Conservation (phyloP, 768 basidiomycete species). For the Rhizopogon sp. region DNA sequence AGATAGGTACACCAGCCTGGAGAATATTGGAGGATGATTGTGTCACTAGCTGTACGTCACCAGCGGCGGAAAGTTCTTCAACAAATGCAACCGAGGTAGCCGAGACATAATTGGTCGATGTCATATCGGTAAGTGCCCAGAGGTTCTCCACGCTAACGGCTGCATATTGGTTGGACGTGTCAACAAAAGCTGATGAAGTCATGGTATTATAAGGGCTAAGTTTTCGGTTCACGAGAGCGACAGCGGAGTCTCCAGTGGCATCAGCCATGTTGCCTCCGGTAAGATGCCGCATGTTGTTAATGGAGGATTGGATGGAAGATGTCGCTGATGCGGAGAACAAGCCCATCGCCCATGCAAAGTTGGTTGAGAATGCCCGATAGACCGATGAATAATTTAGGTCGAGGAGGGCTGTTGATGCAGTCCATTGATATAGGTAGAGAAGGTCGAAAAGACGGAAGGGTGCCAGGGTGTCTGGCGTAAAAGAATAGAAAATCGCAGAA, state of each 20-base stretch:
- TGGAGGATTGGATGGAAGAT: constrained; percentile 67
- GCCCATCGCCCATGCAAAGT: constrained; percentile 88
- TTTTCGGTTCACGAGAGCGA: constrained; percentile 75
- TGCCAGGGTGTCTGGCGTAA: constrained; percentile 49
- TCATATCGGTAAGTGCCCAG: constrained; percentile 8
- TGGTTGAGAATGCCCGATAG: constrained; percentile 76
- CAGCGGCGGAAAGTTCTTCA: constrained; percentile 19
- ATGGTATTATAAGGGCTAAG: constrained; percentile 70
- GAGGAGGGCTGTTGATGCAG: constrained; percentile 74
- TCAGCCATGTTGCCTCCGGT: constrained; percentile 77
- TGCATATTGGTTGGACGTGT: neutral
- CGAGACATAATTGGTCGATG: constrained; percentile 3
- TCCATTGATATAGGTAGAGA: constrained; percentile 78
- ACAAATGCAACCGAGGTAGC: constrained; percentile 10
- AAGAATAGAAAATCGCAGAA: constrained; percentile 52
- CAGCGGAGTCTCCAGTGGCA: constrained; percentile 52
- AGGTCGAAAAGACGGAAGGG: constrained; percentile 80
- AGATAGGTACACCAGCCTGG: constrained; percentile 79
- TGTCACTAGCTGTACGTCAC: constrained; percentile 62
- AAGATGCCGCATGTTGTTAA: constrained; percentile 74
- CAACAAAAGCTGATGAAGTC: neutral
- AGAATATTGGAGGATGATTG: constrained; percentile 59
- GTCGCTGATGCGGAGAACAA: constrained; percentile 51
- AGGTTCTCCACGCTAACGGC: constrained; percentile 7
- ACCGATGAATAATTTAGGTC: constrained; percentile 83